Evolutionary conservation across 768 basidiomycete genomes (phyloP).

Genomic region (Phaeotremella skinneri): DNA sequence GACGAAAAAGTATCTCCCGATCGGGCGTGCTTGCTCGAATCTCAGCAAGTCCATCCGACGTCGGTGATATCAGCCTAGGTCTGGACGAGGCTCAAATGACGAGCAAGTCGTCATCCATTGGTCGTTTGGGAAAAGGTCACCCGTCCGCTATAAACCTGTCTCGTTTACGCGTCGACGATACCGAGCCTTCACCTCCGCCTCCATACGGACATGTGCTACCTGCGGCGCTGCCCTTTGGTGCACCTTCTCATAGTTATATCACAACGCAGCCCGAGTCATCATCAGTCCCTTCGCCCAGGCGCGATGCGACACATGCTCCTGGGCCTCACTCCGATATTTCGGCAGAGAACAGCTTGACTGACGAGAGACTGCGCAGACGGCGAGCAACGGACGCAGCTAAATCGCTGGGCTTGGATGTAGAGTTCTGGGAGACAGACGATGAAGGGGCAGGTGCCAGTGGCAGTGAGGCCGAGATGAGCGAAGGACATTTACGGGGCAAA

Average conservation of each 20-base stretch:
- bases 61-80: constrained; percentile 25
- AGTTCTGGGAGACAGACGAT: constrained; percentile 17
- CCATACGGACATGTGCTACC: constrained; percentile 36
- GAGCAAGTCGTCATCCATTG: not conserved
- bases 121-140: constrained; percentile 11
- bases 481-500: constrained; percentile 15
- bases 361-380: constrained; percentile 19
- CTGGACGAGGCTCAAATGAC: constrained; percentile 11
- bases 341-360: not conserved
- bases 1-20: not conserved
- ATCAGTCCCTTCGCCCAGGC: not conserved
- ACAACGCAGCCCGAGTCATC: not conserved
- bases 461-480: constrained; percentile 26
- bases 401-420: constrained; percentile 26
- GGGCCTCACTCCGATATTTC: too few relatives aligned
- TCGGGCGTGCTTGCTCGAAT: not conserved
- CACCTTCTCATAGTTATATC: not conserved
- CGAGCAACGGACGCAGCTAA: constrained; percentile 25
- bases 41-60: constrained; percentile 19
- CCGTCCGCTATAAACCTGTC: constrained; percentile 2
- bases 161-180: not conserved
- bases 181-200: constrained; percentile 40
- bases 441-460: not conserved
- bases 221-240: not conserved
- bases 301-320: not conserved